Evolutionary conservation across 495 filamentous ascomycete species (phyloP).

Genomic region (Sordaria brevicollis): DNA sequence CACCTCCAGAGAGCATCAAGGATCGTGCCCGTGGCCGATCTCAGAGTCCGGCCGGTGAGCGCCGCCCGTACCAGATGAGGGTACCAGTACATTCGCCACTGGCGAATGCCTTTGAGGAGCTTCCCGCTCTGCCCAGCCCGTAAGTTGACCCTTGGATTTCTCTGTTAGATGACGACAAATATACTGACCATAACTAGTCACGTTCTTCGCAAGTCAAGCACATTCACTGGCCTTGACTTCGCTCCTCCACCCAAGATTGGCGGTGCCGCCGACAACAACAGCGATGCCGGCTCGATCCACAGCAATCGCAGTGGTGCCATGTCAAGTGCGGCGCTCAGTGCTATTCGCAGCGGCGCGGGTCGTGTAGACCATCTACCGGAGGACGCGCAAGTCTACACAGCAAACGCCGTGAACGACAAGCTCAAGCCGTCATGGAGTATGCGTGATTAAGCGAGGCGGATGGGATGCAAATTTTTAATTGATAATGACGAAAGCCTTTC

Average conservation of each 20-base stretch:
- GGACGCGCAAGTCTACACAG: conserved; percentile 66
- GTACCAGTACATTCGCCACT: conserved; percentile 66
- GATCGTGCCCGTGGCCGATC: conserved; percentile 64
- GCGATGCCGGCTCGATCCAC: conserved; percentile 83
- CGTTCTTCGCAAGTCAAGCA: conserved; percentile 75
- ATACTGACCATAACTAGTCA: conserved; percentile 43
- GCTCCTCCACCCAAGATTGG: conserved; percentile 84
- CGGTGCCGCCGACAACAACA: conserved; percentile 48
- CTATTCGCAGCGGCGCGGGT: conserved; percentile 81
- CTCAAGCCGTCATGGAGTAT: conserved; percentile 77
- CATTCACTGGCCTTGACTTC: conserved; percentile 87
- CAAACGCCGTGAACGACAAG: conserved; percentile 53
- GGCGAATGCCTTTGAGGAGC: conserved; percentile 76
- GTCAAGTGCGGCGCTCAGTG: conserved; percentile 56
- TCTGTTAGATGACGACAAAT: neutral
- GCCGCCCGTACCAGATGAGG: conserved; percentile 59
- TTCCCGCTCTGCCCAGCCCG: conserved; percentile 78
- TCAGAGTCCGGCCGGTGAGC: conserved; percentile 69
- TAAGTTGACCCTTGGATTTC: conserved; percentile 43
- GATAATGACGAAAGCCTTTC: neutral
- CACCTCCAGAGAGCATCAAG: conserved; percentile 60
- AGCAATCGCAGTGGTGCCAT: conserved; percentile 68
- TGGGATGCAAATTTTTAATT: neutral
- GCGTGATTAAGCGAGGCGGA: conserved; percentile 26
- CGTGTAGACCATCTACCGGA: conserved; percentile 78